phyloP scores from a whole-genome alignment of 1,284 basidiomycete species.

The Ustilago vetiveriae region DNA sequence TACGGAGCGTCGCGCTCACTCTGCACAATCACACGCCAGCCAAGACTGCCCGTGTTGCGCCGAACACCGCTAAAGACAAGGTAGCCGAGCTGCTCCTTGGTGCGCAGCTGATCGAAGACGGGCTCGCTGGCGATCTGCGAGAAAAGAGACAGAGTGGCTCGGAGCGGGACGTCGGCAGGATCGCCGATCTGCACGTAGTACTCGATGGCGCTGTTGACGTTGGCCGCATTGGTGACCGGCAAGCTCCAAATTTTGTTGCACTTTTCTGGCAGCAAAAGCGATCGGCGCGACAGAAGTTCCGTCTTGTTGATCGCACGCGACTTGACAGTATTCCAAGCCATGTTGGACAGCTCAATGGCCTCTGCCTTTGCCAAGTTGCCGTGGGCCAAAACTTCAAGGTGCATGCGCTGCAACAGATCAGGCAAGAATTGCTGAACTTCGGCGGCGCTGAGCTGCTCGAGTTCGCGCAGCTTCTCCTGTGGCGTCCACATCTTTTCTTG shows the following conservation, averaged over 20 bases:
- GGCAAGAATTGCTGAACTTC: conserved; percentile 78
- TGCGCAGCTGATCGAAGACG: conserved; percentile 91
- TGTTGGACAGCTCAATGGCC: conserved; percentile 78
- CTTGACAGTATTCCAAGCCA: conserved; percentile 77
- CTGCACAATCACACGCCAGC: conserved; percentile 88
- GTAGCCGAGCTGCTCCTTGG: conserved; percentile 96
- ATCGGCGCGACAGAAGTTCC: conserved; percentile 47
- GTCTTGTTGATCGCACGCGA: conserved; percentile 69
- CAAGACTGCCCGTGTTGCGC: conserved; percentile 72
- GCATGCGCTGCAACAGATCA: conserved; percentile 76
- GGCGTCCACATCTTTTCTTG: conserved; percentile 80
- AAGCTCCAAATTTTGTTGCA: conserved; percentile 77
- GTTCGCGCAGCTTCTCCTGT: conserved; percentile 80
- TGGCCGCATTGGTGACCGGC: conserved; percentile 82
- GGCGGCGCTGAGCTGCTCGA: conserved; percentile 77
- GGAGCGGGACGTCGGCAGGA: conserved; percentile 50
- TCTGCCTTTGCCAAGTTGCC: conserved; percentile 89
- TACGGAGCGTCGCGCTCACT: conserved; percentile 85
- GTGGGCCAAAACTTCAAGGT: conserved; percentile 80
- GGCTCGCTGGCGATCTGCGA: conserved; percentile 74
- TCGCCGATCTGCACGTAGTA: conserved; percentile 65
- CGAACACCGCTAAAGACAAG: conserved; percentile 62
- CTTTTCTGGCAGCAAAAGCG: conserved; percentile 70
- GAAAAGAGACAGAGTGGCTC: conserved; percentile 59
- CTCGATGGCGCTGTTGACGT: conserved; percentile 79